A percentile compares a stretch with the other conserved stretches of the same genome.
Evolutionary conservation across 2,329 filamentous ascomycete species (phyloP).

Genomic region (Apiospora marii): DNA sequence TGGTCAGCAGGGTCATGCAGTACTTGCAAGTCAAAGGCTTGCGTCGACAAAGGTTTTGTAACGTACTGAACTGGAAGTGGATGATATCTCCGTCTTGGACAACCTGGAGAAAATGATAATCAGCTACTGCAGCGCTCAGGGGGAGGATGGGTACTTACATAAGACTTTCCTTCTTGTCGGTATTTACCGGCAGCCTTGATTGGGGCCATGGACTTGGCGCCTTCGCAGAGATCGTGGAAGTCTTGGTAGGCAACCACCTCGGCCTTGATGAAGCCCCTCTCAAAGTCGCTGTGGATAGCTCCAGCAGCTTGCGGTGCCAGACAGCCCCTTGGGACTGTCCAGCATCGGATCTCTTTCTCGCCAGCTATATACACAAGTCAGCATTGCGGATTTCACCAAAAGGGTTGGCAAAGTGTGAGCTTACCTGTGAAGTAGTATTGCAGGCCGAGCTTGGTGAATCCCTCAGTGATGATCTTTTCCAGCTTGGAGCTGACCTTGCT

Average conservation of each 20-base stretch:
- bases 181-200: constrained; percentile 56
- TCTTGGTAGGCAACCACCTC: constrained; percentile 55
- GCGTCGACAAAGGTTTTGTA: no score
- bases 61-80: constrained; percentile 53
- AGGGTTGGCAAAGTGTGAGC: constrained; percentile 11
- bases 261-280: constrained; percentile 54
- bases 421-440: constrained; percentile 54
- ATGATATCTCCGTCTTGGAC: constrained; percentile 54
- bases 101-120: constrained; percentile 37
- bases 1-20: no score
- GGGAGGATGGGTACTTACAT: constrained; percentile 39
- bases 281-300: constrained; percentile 52
- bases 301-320: constrained; percentile 52
- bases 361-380: constrained; percentile 41
- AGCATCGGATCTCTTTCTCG: constrained; percentile 55
- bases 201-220: constrained; percentile 52
- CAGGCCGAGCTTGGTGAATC: constrained; percentile 52
- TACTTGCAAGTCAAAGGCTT: no score
- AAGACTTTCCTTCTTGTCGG: constrained; percentile 53
- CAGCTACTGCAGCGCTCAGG: constrained; percentile 28
- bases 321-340: constrained; percentile 49
- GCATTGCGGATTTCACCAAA: neutral
- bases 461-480: constrained; percentile 53
- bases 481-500: constrained; percentile 51
- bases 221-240: constrained; percentile 52